A percentile compares a stretch with the other conserved stretches of the same genome.
Evolutionary conservation across 768 basidiomycete species (phyloP).

Genomic region (Postia placenta): DNA sequence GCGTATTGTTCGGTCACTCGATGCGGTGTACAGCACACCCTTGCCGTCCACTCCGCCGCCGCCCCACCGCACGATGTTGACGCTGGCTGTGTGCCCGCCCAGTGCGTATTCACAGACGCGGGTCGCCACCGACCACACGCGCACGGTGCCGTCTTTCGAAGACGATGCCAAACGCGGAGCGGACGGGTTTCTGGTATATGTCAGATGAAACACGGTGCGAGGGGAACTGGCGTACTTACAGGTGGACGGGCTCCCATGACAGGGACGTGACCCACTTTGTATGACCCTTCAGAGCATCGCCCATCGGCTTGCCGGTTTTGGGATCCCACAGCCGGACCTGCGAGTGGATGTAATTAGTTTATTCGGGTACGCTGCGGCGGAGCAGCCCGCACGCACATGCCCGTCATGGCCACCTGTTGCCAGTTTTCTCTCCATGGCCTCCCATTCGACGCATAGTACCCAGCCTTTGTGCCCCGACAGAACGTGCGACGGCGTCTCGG

Average conservation of each 20-base stretch:
- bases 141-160: constrained; percentile 93
- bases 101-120: constrained; percentile 76
- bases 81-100: constrained; percentile 89
- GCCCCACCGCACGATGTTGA: constrained; percentile 96
- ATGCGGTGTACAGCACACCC: constrained; percentile 90
- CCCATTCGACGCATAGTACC: constrained; percentile 98
- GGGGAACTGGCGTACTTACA: constrained; percentile 41
- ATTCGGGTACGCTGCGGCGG: too few relatives aligned
- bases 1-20: constrained; percentile 89
- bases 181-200: constrained; percentile 53
- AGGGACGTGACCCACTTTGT: constrained; percentile 95
- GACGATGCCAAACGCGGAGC: constrained; percentile 87
- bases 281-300: constrained; percentile 88
- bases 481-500: constrained; percentile 85
- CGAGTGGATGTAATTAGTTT: too few relatives aligned
- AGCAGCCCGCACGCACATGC: constrained; percentile 81
- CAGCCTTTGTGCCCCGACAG: constrained; percentile 89
- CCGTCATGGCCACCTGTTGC: constrained; percentile 95
- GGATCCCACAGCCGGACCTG: constrained; percentile 90
- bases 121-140: constrained; percentile 82
- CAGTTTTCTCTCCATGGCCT: constrained; percentile 82
- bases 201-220: constrained; percentile 2
- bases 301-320: constrained; percentile 80
- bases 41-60: constrained; percentile 62
- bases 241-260: constrained; percentile 93